Percentiles rank a stretch among this genome's conserved stretches.
Evolutionary conservation across 2,329 filamentous ascomycete species (phyloP).

Genomic region (Xylaria sp.): DNA sequence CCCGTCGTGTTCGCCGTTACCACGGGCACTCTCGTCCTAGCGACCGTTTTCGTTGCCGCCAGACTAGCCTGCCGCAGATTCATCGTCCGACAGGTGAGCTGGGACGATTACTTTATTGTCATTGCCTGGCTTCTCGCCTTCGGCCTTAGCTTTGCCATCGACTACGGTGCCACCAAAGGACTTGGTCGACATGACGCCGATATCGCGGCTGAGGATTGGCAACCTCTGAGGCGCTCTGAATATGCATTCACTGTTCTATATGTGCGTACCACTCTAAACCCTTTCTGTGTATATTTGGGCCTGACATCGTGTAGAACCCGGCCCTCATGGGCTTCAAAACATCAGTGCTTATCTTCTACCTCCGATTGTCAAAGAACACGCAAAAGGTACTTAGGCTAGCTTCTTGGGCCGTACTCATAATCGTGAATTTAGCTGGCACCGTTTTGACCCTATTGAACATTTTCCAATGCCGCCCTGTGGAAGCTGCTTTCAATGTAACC

Average conservation of each 20-base stretch:
- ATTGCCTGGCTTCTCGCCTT: constrained; percentile 80
- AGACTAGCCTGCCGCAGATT: constrained; percentile 78
- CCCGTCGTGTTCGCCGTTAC: constrained; percentile 76
- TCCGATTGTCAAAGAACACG: constrained; percentile 81
- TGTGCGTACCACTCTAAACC: constrained; percentile 53
- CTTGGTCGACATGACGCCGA: constrained; percentile 75
- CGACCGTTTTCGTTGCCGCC: constrained; percentile 78
- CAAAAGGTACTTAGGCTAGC: constrained; percentile 80
- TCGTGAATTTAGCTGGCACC: constrained; percentile 82
- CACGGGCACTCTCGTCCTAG: constrained; percentile 73
- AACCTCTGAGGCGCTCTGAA: constrained; percentile 67
- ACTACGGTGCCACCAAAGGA: constrained; percentile 71
- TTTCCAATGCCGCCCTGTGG: constrained; percentile 83
- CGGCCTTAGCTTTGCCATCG: constrained; percentile 74
- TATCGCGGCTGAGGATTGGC: constrained; percentile 62
- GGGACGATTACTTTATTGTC: constrained; percentile 85
- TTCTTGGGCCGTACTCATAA: constrained; percentile 80
- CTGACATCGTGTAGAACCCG: constrained; percentile 72
- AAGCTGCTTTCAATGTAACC: constrained; percentile 71
- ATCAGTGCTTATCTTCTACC: constrained; percentile 91
- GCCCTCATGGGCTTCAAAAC: constrained; percentile 92
- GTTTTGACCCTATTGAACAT: constrained; percentile 88
- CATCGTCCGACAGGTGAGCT: constrained; percentile 76
- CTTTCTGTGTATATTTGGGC: constrained; percentile 11
- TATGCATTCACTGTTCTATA: constrained; percentile 74